phyloP scores from a whole-genome alignment of 176 grass and related monocot genomes.

The Elymus sibiricus region DNA sequence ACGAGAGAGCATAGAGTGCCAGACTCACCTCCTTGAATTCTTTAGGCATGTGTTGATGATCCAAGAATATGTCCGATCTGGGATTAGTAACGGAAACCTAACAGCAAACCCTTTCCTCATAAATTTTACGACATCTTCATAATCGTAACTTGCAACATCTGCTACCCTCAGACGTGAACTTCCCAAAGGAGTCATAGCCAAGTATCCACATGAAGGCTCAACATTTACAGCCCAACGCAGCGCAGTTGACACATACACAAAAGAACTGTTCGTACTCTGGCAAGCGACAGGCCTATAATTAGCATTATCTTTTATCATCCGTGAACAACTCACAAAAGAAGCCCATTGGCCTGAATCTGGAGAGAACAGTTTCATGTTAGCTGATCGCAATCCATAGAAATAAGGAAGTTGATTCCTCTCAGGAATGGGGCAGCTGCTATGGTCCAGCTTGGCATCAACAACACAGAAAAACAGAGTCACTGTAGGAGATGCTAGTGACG shows the following conservation, averaged over 20 bases:
- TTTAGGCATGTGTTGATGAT: neutral
- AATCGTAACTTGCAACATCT: neutral
- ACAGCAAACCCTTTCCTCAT: neutral
- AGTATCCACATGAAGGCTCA: neutral
- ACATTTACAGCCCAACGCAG: rapidly evolving
- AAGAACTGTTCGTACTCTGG: neutral
- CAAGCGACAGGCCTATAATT: neutral
- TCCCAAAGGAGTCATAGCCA: neutral
- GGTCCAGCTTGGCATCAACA: neutral
- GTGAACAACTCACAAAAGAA: neutral
- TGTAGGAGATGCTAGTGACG: conserved; percentile 28
- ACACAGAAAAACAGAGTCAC: neutral
- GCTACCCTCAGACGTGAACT: neutral
- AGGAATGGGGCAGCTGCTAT: conserved; percentile 3
- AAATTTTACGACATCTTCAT: neutral
- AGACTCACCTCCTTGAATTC: neutral
- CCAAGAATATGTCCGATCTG: neutral
- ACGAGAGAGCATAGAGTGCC: neutral
- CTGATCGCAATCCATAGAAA: neutral
- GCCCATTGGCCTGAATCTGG: too few species aligned
- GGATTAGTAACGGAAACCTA: neutral
- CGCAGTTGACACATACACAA: neutral
- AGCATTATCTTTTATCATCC: neutral
- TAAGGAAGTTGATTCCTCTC: neutral
- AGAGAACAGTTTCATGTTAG: neutral